Conservation (phyloP, 768 basidiomycete species). For the Russula griseocarnosa region DNA sequence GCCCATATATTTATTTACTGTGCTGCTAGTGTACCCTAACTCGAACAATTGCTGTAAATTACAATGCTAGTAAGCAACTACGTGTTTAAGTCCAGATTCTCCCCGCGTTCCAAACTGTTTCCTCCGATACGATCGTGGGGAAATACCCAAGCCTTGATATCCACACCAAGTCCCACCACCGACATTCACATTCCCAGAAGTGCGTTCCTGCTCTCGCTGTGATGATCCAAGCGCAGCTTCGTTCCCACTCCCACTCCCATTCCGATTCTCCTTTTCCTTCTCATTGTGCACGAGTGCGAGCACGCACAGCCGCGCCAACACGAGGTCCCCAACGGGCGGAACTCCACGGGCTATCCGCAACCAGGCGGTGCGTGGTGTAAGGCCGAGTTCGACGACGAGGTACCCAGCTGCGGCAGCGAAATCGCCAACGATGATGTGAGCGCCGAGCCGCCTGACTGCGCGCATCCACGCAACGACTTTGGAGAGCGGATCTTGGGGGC, state of each 20-base stretch:
- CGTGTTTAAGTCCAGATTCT: conserved; percentile 19
- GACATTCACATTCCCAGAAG: background rate
- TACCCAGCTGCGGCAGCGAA: conserved; percentile 17
- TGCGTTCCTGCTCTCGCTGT: background rate
- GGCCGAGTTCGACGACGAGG: conserved; percentile 17
- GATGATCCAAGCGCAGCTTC: background rate
- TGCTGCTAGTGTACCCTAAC: background rate
- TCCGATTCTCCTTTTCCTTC: background rate
- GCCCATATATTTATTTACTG: background rate
- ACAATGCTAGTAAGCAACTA: conserved; percentile 12
- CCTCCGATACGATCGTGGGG: background rate
- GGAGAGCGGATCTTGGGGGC: conserved; percentile 17
- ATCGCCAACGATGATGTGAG: conserved; percentile 14
- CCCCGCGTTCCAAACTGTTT: background rate
- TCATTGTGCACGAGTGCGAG: background rate
- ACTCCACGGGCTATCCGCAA: conserved; percentile 16
- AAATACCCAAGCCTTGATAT: too few species aligned
- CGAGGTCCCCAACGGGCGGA: conserved; percentile 12
- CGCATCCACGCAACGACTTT: conserved; percentile 22
- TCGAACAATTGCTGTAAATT: background rate
- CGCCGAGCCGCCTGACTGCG: conserved; percentile 15
- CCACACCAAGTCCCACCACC: background rate
- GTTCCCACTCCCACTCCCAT: background rate
- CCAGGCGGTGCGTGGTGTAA: conserved; percentile 18
- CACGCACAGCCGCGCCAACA: conserved; percentile 7